Evolutionary conservation across 1,284 basidiomycete species (phyloP).

Genomic region (Irpex rosettiformis): DNA sequence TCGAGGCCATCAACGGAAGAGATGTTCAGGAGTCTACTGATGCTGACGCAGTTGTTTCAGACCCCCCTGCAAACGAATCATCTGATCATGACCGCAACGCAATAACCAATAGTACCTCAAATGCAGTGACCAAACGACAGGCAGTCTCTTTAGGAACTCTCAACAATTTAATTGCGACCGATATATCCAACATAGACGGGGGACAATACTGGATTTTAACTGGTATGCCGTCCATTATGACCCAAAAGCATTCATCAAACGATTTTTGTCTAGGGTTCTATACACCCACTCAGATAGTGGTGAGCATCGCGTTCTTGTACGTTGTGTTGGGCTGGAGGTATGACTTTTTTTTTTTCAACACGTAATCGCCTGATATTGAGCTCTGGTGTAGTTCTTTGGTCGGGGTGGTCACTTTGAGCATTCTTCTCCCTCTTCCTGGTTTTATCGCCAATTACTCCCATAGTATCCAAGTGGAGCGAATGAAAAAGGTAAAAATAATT

Average conservation of each 20-base stretch:
- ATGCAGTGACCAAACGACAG: slow-evolving; percentile 15
- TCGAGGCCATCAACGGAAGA: not conserved
- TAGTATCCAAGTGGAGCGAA: slow-evolving; percentile 26
- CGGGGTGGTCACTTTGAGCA: slow-evolving; percentile 49
- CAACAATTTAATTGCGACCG: slow-evolving; percentile 42
- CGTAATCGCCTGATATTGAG: not conserved
- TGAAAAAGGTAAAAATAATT: slow-evolving; percentile 31
- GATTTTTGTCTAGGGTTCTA: slow-evolving; percentile 23
- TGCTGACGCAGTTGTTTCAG: slow-evolving; percentile 16
- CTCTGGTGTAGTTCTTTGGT: slow-evolving; percentile 33
- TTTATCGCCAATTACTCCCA: slow-evolving; percentile 28
- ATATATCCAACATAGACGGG: slow-evolving; percentile 30
- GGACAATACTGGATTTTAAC: slow-evolving; percentile 31
- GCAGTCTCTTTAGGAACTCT: slow-evolving; percentile 45
- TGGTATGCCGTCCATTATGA: slow-evolving; percentile 5
- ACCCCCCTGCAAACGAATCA: too few species aligned
- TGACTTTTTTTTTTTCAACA: not conserved
- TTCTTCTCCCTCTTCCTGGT: slow-evolving; percentile 49
- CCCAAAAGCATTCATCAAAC: slow-evolving; percentile 22
- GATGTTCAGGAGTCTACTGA: not conserved
- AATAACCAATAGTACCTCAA: slow-evolving; percentile 14
- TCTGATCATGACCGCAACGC: slow-evolving; percentile 16
- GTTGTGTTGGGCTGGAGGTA: slow-evolving; percentile 45
- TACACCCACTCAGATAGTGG: slow-evolving; percentile 31
- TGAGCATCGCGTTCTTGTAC: slow-evolving; percentile 42